These are phyloP conservation scores for Suillus occidentalis DNA, from an alignment of 768 basidiomycete species.

Conservation along the genomic window DNA sequence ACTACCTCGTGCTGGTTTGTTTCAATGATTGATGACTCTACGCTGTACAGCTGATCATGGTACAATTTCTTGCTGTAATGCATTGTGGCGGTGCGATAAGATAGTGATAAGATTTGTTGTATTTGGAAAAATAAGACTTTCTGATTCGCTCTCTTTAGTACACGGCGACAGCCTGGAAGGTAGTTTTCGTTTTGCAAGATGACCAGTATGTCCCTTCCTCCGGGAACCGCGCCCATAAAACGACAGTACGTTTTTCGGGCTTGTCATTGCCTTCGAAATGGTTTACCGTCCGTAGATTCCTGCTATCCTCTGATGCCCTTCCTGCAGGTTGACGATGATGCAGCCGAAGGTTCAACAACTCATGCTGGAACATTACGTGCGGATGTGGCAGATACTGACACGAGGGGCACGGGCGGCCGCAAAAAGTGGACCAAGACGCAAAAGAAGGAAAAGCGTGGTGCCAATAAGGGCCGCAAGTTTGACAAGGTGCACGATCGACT, in stretches of 20 bases:
- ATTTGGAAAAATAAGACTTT: neutral
- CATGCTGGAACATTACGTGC: slow-evolving; percentile 21
- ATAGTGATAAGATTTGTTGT: neutral
- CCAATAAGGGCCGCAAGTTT: slow-evolving; percentile 83
- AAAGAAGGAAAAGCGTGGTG: slow-evolving; percentile 73
- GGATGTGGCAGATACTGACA: slow-evolving; percentile 31
- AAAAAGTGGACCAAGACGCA: slow-evolving; percentile 59
- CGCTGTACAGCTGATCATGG: too few relatives aligned
- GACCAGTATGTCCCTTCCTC: slow-evolving; percentile 18
- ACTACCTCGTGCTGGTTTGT: neutral
- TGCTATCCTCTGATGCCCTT: slow-evolving; percentile 32
- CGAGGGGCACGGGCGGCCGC: slow-evolving; percentile 33
- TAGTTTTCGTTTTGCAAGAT: neutral
- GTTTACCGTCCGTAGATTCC: slow-evolving; percentile 36
- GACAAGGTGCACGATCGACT: slow-evolving; percentile 76
- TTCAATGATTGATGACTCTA: too few relatives aligned
- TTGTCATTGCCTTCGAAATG: neutral
- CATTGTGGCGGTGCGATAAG: neutral
- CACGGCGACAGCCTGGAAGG: neutral
- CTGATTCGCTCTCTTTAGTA: neutral
- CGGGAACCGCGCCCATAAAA: slow-evolving; percentile 56
- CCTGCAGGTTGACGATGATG: slow-evolving; percentile 51
- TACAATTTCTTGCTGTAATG: neutral
- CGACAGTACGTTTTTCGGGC: slow-evolving; percentile 40
- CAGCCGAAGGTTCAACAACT: slow-evolving; percentile 60